phyloP scores from a whole-genome alignment of 768 basidiomycete species.

The Hygrophorus pudorinus region DNA sequence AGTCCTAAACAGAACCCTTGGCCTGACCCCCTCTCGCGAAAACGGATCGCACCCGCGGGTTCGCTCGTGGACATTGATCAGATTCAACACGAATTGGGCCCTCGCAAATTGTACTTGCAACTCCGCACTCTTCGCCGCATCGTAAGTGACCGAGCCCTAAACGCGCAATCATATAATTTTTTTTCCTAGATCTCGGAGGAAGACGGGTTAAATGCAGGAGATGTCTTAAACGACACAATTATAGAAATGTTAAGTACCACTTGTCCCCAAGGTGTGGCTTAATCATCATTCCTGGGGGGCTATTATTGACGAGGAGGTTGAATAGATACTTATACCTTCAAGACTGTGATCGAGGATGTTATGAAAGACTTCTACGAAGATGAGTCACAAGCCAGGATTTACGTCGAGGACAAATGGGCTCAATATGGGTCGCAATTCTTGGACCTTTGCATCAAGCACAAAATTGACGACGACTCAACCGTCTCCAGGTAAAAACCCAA shows the following conservation, averaged over 20 bases:
- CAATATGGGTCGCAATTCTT: slow-evolving; percentile 29
- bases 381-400: slow-evolving; percentile 36
- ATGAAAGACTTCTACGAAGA: slow-evolving; percentile 32
- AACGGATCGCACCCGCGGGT: slow-evolving; percentile 1
- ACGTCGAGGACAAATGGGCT: slow-evolving; percentile 20
- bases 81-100: slow-evolving; percentile 10
- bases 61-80: slow-evolving; percentile 10
- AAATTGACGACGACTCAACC: slow-evolving; percentile 1
- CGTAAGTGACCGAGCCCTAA: slow-evolving; percentile 14
- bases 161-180: slow-evolving; percentile 1
- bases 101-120: slow-evolving; percentile 16
- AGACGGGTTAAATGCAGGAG: slow-evolving; percentile 17
- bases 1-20: neutral
- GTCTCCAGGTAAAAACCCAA: neutral
- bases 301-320: neutral
- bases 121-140: slow-evolving; percentile 14
- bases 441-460: slow-evolving; percentile 25
- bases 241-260: slow-evolving; percentile 11
- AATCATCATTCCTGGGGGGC: neutral
- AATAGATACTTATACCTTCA: slow-evolving; percentile 28
- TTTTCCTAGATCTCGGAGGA: slow-evolving; percentile 19
- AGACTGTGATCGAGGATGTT: slow-evolving; percentile 25
- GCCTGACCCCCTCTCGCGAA: slow-evolving; percentile 5
- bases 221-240: slow-evolving; percentile 25
- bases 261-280: slow-evolving; percentile 30